Base-by-base conservation (phyloP, 805 yeast species). In the Wickerhamiella spandovensis region DNA sequence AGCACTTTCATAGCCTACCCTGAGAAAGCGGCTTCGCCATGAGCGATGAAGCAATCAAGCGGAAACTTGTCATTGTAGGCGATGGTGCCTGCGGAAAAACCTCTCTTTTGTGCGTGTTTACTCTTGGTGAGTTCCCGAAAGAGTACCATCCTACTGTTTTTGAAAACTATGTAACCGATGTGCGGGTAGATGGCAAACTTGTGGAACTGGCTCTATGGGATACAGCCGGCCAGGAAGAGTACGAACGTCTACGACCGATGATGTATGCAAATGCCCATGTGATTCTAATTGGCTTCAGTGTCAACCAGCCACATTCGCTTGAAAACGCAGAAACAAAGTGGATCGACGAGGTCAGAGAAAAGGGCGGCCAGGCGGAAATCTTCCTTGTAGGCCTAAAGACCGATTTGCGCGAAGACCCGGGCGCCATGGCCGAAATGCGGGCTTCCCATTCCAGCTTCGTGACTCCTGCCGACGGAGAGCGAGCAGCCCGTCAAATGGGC, bases 11-110 rank as follows among this genome's bases (percentile, higher is more conserved):
- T 35, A 15, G 39, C n/a, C n/a, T 35, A 35, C 32, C 32, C 20
- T 35, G 39, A 35, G 20, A 15, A n/a, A 15, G 39, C 39, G 39
- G 39, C 39, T 17, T 35, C 39, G 39, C 39, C 39, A 35, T 35
- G 43, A 39, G 22, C 22, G 50, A 47, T 18, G 46, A 42, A 8
- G 35, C 44, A 25, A 23, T 49, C 15, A 49, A 30, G 30, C 70
- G 67, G 46, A 84, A 84, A 61, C 67, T 84, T 5, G 94, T 86
- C 12, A 83, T 82, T 23, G 92, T 87, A 10, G 95, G 95, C 7
- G 95, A 86, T 64, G 88, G 90, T 58, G 89, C 86, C 17, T 82
- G 92, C 62, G 95, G 95, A n/a, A 86, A 86, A 64, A 87, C 95
- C 0, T 82, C 89, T 58, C 65, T 86, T 57, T 61, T 84, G 52